Evolutionary conservation across 2,329 filamentous ascomycete genomes (phyloP), one percentile per base, ranked within the genome.

Genomic region (Harringtonia lauricola): DNA sequence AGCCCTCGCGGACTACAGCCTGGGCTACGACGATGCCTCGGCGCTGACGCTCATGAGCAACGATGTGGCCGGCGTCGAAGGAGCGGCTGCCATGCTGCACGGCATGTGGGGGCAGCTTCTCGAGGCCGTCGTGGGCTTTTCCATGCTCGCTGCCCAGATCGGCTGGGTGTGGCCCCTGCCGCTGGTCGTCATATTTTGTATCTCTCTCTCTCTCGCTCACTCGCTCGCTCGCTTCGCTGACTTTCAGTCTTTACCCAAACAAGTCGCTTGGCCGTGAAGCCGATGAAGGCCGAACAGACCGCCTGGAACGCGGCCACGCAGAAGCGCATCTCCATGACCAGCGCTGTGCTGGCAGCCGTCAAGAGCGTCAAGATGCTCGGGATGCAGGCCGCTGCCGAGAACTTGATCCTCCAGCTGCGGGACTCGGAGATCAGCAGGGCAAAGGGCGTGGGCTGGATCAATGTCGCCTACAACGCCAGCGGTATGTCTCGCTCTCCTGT

Each of bases 151-250:
- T 8, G 47, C 46, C 13, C 49, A 67, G 47, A 59, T 71, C 4
- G 62, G 65, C 12, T 68, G 65, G 64, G 45, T 69, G 4, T 67
- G 58, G 50, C 60, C 59, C 1, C 48, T 68, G 12, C 66, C 65
- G 0, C 47, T 67, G 2, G 45, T 62, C 4, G 48, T 68, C n/a
- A 66, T 68, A 2, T 58, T 64, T 28, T 49, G 66, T 68, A n/a
- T n/a, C n/a, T n/a, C n/a, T n/a, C n/a, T n/a, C n/a, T n/a, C n/a
- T n/a, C n/a, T n/a, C n/a, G n/a, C n/a, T n/a, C n/a, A n/a, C n/a
- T n/a, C n/a, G n/a, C n/a, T n/a, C n/a, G n/a, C n/a, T 48, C 54
- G 63, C 26, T 22, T 14, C 24, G 19, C 13, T 13, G 9, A 17
- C 35, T 21, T 8, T 12, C 31, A 67, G 64, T 66, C 12, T 68